Conservation (phyloP, 805 yeast genomes). For the Ogataea chonburiensis region DNA sequence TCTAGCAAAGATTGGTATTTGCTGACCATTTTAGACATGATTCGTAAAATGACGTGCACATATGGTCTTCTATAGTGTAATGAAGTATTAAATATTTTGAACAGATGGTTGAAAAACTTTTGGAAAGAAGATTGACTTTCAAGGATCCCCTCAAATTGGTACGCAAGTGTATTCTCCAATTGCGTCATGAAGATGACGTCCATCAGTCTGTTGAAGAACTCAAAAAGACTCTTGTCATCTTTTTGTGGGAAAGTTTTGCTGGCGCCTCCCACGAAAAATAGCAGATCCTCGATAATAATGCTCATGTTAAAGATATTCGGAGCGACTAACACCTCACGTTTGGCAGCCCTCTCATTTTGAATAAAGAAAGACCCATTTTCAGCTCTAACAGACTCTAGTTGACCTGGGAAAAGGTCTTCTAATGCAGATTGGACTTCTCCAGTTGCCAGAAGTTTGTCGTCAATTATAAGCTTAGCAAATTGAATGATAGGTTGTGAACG, state of each 20-base stretch:
- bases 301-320: slow-evolving; percentile 79
- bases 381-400: slow-evolving; percentile 25
- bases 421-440: slow-evolving; percentile 44
- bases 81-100: slow-evolving; percentile 59
- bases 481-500: slow-evolving; percentile 35
- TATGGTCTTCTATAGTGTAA: slow-evolving; percentile 56
- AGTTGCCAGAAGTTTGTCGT: slow-evolving; percentile 30
- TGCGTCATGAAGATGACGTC: slow-evolving; percentile 59
- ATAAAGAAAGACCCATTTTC: slow-evolving; percentile 46
- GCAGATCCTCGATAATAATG: slow-evolving; percentile 68
- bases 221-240: slow-evolving; percentile 27
- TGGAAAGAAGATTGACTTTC: slow-evolving; percentile 37
- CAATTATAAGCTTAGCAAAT: slow-evolving; percentile 33
- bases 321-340: slow-evolving; percentile 63
- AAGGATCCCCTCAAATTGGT: slow-evolving; percentile 47
- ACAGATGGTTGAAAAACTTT: slow-evolving; percentile 43
- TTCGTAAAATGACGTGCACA: slow-evolving; percentile 42
- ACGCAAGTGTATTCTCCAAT: slow-evolving; percentile 53
- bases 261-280: slow-evolving; percentile 65
- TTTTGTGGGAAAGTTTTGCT: slow-evolving; percentile 38
- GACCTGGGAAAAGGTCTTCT: slow-evolving; percentile 70
- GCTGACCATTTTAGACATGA: slow-evolving; percentile 41
- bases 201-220: slow-evolving; percentile 67
- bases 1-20: slow-evolving; percentile 35
- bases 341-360: slow-evolving; percentile 52